Evolutionary conservation across 2,329 filamentous ascomycete species (phyloP).

Genomic region (Fusarium sp.): DNA sequence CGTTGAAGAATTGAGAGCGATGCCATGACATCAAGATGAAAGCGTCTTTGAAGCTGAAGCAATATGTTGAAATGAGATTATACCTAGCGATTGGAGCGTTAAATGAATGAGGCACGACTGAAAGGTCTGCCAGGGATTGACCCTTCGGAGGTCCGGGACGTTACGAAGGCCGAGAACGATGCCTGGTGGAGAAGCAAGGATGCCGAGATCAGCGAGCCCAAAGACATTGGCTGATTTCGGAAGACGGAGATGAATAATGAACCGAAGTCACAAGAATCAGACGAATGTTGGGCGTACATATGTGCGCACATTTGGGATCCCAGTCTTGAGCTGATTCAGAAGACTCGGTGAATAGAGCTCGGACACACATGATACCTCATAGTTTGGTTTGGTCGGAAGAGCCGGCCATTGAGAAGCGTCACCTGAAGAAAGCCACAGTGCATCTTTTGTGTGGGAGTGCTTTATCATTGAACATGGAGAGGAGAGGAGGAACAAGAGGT

Average conservation of each 20-base stretch:
- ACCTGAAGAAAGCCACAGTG: constrained; percentile 15
- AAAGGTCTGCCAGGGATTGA: neutral
- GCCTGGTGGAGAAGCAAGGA: constrained; percentile 9
- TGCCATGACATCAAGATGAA: constrained; percentile 23
- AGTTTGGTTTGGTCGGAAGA: constrained; percentile 23
- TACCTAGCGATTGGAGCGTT: constrained; percentile 26
- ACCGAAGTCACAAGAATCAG: constrained; percentile 9
- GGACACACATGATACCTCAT: constrained; percentile 31
- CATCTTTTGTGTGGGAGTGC: constrained; percentile 10
- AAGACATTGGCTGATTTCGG: constrained; percentile 8
- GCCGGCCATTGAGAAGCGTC: constrained; percentile 14
- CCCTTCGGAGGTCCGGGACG: constrained; percentile 27
- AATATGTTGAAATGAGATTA: constrained; percentile 33
- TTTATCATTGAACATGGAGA: constrained; percentile 23
- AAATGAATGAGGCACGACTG: constrained; percentile 15
- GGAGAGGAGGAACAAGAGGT: constrained; percentile 13
- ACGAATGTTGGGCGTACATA: constrained; percentile 14
- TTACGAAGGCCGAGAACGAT: constrained; percentile 25
- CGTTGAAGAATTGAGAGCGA: constrained; percentile 19
- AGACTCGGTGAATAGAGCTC: constrained; percentile 12
- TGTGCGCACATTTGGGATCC: constrained; percentile 17
- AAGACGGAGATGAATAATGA: constrained; percentile 9
- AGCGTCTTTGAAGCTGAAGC: constrained; percentile 10
- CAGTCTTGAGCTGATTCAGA: constrained; percentile 5
- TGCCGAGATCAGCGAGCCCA: constrained; percentile 6